Base-by-base conservation (phyloP, 164 flowering plant species). In the Aristolochia californica region DNA sequence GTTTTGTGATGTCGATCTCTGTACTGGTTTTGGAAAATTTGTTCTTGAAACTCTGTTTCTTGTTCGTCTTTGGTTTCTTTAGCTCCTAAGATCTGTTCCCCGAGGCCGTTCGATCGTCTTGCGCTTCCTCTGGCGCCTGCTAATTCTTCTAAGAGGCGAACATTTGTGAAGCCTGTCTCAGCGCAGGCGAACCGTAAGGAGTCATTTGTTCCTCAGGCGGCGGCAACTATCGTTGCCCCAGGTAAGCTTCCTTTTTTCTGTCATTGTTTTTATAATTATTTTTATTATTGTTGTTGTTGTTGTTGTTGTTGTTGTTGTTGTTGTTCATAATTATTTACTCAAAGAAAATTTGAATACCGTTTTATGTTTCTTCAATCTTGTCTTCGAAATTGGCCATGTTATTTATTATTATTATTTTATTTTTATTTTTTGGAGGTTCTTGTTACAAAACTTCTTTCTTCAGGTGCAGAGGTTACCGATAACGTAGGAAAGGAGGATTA, bases 151-250 rank as follows among this genome's bases (percentile, higher is more conserved):
- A 64, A 76, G 5, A 66, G 70, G 47, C 66, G 83, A 62, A 53
- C 63, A 22, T 78, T 78, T 20, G 74, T 58, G 56, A 72, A 13
- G 53, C 15, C 88, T 4, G 54, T 78, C 15, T 67, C 74, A 61
- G 88, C 85, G 0, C 87, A 78, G 66, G 64, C 78, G 11, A 84
- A 76, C 55, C 66, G 84, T 56, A 79, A 34, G n/a, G 83, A 77
- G 38, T 77, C 87, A 2, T 58, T 75, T 14, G 88, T 75, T 45
- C 78, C 84, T 55, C 50, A 63, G 5, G 91, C 91, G 1, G n/a
- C n/a, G n/a, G 77, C 91, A 49, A 62, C 87, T 8, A 23, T 71
- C 43, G 50, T 54, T 64, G 77, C 77, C 62, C 78, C 83, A 59
- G 91, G 94, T 88, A 56, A 9, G n/a, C 22, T 18, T 44, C 7